These are phyloP conservation scores for Nematocida minor DNA, from an alignment of 371 early-diverging fungal genomes.

Conservation along the genomic window DNA sequence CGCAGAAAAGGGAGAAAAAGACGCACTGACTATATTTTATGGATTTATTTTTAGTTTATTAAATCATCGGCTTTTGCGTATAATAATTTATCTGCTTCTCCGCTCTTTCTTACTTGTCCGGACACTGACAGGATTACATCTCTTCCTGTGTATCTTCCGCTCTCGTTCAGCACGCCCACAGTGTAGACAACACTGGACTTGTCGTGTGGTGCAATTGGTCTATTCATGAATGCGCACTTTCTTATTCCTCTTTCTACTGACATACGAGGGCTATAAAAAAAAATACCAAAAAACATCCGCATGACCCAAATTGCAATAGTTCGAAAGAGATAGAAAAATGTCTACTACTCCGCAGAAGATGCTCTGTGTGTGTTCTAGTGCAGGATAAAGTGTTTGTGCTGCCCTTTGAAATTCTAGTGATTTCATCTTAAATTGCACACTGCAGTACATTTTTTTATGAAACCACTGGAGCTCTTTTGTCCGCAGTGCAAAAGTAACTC, in stretches of 20 bases:
- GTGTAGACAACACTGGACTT: slow-evolving; percentile 62
- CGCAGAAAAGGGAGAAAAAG: not conserved
- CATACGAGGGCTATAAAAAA: slow-evolving; percentile 6
- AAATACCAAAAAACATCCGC: not conserved
- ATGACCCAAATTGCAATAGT: not conserved
- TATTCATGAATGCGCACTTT: slow-evolving; percentile 62
- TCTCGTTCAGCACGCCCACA: slow-evolving; percentile 57
- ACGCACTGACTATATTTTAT: no score
- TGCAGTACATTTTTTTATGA: slow-evolving; percentile 26
- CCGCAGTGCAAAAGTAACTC: slow-evolving; percentile 86
- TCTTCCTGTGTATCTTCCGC: slow-evolving; percentile 60
- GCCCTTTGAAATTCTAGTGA: not conserved
- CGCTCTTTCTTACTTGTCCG: slow-evolving; percentile 62
- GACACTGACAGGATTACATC: slow-evolving; percentile 57
- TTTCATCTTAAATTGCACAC: not conserved
- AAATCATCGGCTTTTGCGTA: slow-evolving; percentile 50
- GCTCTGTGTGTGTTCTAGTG: not conserved
- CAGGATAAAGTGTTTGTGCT: not conserved
- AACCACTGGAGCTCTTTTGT: slow-evolving; percentile 67
- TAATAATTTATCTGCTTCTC: slow-evolving; percentile 58
- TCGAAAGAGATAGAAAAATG: not conserved
- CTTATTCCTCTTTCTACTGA: slow-evolving; percentile 34
- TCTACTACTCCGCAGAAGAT: no score
- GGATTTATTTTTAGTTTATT: slow-evolving; percentile 33
- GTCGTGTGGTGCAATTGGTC: slow-evolving; percentile 64